Conservation (phyloP, 768 basidiomycete genomes). For the Ramaria sp. region DNA sequence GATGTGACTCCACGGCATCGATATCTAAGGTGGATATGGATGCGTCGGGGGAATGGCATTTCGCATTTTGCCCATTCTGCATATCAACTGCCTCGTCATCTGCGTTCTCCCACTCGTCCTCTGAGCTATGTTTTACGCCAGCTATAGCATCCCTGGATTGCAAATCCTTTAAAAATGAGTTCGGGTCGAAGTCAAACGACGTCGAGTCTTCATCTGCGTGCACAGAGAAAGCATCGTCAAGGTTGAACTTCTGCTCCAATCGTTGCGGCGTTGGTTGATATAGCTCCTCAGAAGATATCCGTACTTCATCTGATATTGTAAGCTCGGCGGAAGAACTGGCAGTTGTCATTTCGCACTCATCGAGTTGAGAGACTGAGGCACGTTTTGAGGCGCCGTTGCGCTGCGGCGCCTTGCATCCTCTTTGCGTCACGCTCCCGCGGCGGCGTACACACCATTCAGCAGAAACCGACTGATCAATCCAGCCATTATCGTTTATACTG, state of each 20-base stretch:
- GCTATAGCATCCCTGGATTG: slow-evolving; percentile 27
- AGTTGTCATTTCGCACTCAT: background rate
- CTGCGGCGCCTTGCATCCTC: too few species aligned
- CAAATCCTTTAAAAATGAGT: slow-evolving; percentile 52
- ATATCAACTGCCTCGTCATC: slow-evolving; percentile 20
- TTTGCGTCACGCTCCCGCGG: too few species aligned
- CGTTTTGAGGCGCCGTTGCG: too few species aligned
- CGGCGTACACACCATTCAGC: too few species aligned
- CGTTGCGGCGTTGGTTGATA: background rate
- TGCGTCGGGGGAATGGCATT: slow-evolving; percentile 22
- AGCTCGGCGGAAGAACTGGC: background rate
- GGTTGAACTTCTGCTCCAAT: slow-evolving; percentile 9
- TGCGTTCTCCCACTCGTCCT: slow-evolving; percentile 23
- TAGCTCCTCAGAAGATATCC: background rate
- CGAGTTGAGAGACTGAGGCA: background rate
- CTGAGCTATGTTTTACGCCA: slow-evolving; percentile 24
- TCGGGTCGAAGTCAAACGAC: slow-evolving; percentile 44
- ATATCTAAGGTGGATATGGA: slow-evolving; percentile 55
- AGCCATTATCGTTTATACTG: too few species aligned
- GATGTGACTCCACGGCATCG: slow-evolving; percentile 22
- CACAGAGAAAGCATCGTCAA: slow-evolving; percentile 66
- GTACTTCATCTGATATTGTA: background rate
- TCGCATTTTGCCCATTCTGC: slow-evolving; percentile 23
- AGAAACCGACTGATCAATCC: too few species aligned
- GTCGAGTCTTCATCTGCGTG: slow-evolving; percentile 36